A percentile compares a stretch with the other conserved stretches of the same genome.
Evolutionary conservation across 176 grass and related monocot species (phyloP).

Genomic region (Tuctoria greenei): DNA sequence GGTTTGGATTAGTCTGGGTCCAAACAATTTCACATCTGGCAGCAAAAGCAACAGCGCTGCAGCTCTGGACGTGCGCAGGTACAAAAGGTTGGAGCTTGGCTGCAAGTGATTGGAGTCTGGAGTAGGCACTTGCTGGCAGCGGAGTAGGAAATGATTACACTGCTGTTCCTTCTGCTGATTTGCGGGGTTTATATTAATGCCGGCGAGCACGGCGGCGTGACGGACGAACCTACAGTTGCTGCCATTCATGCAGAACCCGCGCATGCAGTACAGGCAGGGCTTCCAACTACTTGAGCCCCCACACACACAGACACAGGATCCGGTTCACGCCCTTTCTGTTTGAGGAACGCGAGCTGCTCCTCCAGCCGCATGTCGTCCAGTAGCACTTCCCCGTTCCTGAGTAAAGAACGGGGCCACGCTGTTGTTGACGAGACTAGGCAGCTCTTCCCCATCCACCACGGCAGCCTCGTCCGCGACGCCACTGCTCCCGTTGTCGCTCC

Average conservation of each 20-base stretch:
- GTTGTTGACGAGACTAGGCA: conserved; percentile 38
- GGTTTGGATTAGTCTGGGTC: too few relatives aligned
- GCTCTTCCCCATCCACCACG: conserved; percentile 46
- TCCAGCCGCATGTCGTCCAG: conserved; percentile 66
- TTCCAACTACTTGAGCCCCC: conserved; percentile 52
- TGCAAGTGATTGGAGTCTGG: neutral
- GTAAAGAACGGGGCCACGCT: conserved; percentile 45
- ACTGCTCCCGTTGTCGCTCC: conserved; percentile 46
- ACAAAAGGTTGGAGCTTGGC: conserved; percentile 11
- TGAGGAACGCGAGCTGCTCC: conserved; percentile 74
- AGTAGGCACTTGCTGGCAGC: conserved; percentile 64
- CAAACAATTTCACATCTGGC: too few relatives aligned
- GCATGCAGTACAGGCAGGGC: conserved; percentile 79
- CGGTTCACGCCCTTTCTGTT: conserved; percentile 47
- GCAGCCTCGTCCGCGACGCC: conserved; percentile 28
- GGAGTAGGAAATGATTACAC: conserved; percentile 68
- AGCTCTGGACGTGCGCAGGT: conserved; percentile 34
- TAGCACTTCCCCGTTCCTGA: conserved; percentile 4
- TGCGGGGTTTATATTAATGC: conserved; percentile 37
- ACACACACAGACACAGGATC: conserved; percentile 53
- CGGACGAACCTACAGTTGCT: conserved; percentile 73
- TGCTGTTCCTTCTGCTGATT: conserved; percentile 54
- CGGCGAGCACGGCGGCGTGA: conserved; percentile 28
- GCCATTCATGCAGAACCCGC: conserved; percentile 96
- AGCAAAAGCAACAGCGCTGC: conserved; percentile 68